Percentiles rank a stretch among this genome's conserved stretches.
Evolutionary conservation across 768 basidiomycete species (phyloP).

Genomic region (Daedalea quercina): DNA sequence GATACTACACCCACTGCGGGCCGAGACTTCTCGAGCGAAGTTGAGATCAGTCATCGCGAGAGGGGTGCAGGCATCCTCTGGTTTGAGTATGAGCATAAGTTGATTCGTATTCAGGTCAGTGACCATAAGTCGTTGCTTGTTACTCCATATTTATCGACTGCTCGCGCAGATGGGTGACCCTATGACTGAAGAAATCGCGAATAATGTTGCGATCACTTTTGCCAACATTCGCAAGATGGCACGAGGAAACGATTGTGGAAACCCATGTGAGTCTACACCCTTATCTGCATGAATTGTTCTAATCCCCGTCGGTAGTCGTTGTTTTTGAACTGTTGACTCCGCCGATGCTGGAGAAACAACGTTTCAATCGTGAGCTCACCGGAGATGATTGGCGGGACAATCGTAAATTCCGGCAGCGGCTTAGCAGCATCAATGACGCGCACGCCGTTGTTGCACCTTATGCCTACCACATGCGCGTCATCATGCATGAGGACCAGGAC

Average conservation of each 20-base stretch:
- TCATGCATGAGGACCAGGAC: slow-evolving; percentile 47
- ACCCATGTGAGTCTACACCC: slow-evolving; percentile 46
- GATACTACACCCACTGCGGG: slow-evolving; percentile 13
- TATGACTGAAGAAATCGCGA: slow-evolving; percentile 41
- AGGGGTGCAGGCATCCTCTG: slow-evolving; percentile 44
- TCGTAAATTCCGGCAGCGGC: slow-evolving; percentile 47
- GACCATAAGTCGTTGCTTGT: not conserved
- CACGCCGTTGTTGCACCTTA: slow-evolving; percentile 62
- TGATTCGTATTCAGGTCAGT: slow-evolving; percentile 54
- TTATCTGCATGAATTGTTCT: not conserved
- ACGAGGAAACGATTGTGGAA: slow-evolving; percentile 50
- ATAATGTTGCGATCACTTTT: slow-evolving; percentile 48
- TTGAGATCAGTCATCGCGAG: slow-evolving; percentile 44
- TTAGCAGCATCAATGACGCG: slow-evolving; percentile 50
- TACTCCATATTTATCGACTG: not conserved
- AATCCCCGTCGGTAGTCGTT: slow-evolving; percentile 36
- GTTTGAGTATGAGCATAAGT: slow-evolving; percentile 65
- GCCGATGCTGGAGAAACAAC: slow-evolving; percentile 53
- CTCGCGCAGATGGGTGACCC: slow-evolving; percentile 48
- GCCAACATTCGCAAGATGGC: slow-evolving; percentile 53
- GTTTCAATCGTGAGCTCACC: slow-evolving; percentile 46
- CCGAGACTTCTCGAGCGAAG: slow-evolving; percentile 59
- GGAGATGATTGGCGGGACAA: slow-evolving; percentile 33
- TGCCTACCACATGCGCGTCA: slow-evolving; percentile 61
- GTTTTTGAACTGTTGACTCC: slow-evolving; percentile 65